Evolutionary conservation across 331 rosid genomes (phyloP).

Genomic region (Quercus tomentella): DNA sequence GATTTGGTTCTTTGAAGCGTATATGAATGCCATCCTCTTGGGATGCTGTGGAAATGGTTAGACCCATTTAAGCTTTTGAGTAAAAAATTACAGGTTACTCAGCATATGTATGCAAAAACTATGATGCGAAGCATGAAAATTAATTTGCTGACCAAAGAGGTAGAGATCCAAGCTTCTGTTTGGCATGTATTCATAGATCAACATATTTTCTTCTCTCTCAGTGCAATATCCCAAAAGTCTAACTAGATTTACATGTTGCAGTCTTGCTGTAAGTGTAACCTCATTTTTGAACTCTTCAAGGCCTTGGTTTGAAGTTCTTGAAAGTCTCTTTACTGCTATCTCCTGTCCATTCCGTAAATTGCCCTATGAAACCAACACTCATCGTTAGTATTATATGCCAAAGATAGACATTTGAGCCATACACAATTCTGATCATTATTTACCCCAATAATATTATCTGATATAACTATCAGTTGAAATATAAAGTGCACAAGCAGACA

Average conservation of each 20-base stretch:
- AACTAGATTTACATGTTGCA: conserved; percentile 44
- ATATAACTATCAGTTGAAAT: no score
- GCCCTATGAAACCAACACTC: neutral
- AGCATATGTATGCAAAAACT: neutral
- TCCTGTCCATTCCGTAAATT: neutral
- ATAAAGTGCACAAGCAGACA: no score
- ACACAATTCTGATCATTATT: neutral
- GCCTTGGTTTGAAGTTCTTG: conserved; percentile 28
- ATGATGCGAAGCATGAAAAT: neutral
- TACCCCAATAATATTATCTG: no score
- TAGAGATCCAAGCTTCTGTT: conserved; percentile 26
- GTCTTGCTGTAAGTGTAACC: conserved; percentile 31
- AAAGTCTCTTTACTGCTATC: neutral
- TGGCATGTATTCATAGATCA: conserved; percentile 33
- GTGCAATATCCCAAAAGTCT: conserved; percentile 37
- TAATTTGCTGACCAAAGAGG: conserved; percentile 20
- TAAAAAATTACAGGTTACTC: neutral
- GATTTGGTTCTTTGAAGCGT: neutral
- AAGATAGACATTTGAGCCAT: neutral
- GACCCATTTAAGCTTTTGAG: neutral
- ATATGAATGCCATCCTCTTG: neutral
- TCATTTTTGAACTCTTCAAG: conserved; percentile 40
- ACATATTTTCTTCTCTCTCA: conserved; percentile 27
- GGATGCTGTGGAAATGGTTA: neutral
- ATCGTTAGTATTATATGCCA: neutral